phyloP scores from a whole-genome alignment of 345 rosid genomes.

The Pistacia atlantica region DNA sequence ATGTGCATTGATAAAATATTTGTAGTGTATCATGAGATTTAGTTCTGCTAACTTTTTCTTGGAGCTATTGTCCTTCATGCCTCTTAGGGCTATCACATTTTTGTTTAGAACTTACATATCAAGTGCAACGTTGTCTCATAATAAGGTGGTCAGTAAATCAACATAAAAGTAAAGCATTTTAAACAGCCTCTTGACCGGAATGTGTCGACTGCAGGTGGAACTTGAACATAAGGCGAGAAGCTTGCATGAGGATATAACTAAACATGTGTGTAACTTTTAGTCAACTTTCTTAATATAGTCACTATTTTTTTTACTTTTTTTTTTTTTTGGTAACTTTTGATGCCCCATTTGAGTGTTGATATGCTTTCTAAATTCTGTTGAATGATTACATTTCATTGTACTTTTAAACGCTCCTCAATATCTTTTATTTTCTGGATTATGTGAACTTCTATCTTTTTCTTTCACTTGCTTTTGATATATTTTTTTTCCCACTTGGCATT shows the following conservation, averaged over 20 bases:
- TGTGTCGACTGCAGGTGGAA: slow-evolving; percentile 42
- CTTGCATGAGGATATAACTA: slow-evolving; percentile 56
- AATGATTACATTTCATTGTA: too few relatives aligned
- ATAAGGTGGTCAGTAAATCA: not conserved
- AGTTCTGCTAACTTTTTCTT: too few relatives aligned
- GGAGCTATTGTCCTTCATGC: not conserved
- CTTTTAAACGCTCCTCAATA: too few relatives aligned
- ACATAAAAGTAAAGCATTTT: not conserved
- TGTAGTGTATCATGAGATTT: too few relatives aligned
- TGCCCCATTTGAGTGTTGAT: too few relatives aligned
- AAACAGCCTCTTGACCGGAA: slow-evolving; percentile 9
- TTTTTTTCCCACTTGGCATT: not conserved
- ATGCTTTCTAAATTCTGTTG: too few relatives aligned
- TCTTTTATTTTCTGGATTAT: too few relatives aligned
- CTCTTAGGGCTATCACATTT: not conserved
- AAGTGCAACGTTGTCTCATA: too few relatives aligned
- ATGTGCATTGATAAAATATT: not conserved
- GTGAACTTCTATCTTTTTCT: too few relatives aligned
- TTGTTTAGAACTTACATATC: not conserved
- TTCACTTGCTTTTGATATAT: too few relatives aligned
- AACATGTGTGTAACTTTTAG: slow-evolving; percentile 35
- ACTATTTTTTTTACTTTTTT: not conserved
- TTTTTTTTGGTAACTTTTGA: not conserved
- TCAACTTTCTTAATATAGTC: too few relatives aligned
- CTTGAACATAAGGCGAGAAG: slow-evolving; percentile 44